phyloP scores from a whole-genome alignment of 164 flowering plant species.

The Aristolochia californica region DNA sequence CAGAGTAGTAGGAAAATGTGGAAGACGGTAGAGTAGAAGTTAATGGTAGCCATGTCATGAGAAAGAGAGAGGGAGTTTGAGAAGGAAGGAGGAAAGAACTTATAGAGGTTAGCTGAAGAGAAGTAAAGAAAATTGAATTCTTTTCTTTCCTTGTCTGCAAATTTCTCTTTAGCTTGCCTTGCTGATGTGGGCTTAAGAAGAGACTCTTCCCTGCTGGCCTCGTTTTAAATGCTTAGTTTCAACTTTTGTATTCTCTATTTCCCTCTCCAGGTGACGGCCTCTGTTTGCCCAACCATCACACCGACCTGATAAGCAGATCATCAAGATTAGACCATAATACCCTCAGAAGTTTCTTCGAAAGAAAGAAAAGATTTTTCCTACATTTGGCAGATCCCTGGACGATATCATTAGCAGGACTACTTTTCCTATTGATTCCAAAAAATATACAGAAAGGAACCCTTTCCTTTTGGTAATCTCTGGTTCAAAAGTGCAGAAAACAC shows the following conservation, averaged over 20 bases:
- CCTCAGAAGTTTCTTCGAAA: slow-evolving; percentile 3
- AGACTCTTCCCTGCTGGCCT: background rate
- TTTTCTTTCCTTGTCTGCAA: slow-evolving; percentile 24
- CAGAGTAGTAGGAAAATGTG: slow-evolving; percentile 21
- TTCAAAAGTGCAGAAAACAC: too few species aligned
- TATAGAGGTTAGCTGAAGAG: slow-evolving; percentile 1
- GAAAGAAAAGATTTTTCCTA: background rate
- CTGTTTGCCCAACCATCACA: slow-evolving; percentile 6
- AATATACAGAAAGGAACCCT: too few species aligned
- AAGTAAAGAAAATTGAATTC: slow-evolving; percentile 14
- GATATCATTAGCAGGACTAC: too few species aligned
- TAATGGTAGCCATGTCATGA: slow-evolving; percentile 24
- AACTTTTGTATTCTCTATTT: background rate
- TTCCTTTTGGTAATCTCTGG: too few species aligned
- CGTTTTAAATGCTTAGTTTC: background rate
- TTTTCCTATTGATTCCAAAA: too few species aligned
- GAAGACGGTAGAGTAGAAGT: slow-evolving; percentile 13
- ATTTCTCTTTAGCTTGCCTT: slow-evolving; percentile 7
- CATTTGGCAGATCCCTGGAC: too few species aligned
- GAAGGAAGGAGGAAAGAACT: slow-evolving; percentile 11
- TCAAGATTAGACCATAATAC: too few species aligned
- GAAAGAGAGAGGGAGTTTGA: slow-evolving; percentile 4
- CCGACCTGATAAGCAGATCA: background rate
- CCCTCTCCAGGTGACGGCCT: too few species aligned
- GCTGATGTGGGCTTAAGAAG: slow-evolving; percentile 3